A percentile compares a stretch with the other conserved stretches of the same genome.
Conservation (phyloP, 768 basidiomycete species). For the Rhodotorula kratochvilovae region DNA sequence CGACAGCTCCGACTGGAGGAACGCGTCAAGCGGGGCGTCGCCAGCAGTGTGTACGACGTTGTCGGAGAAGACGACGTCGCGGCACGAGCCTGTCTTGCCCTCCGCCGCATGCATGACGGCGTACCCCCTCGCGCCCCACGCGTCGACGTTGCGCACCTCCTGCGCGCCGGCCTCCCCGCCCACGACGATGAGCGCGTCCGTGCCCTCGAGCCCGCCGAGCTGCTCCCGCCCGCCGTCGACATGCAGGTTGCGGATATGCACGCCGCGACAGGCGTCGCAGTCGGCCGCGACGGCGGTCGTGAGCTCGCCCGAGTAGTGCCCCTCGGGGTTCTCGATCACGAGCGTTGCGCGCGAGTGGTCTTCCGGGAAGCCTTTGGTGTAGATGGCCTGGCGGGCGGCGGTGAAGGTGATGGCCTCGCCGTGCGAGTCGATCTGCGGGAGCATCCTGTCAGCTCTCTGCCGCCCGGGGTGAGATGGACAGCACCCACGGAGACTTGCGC, state of each 20-base stretch:
- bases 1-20: slow-evolving; percentile 31
- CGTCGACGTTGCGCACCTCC: slow-evolving; percentile 22
- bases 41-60: slow-evolving; percentile 34
- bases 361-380: slow-evolving; percentile 24
- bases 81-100: slow-evolving; percentile 14
- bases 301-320: slow-evolving; percentile 19
- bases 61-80: slow-evolving; percentile 20
- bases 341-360: slow-evolving; percentile 32
- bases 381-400: slow-evolving; percentile 26
- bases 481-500: slow-evolving; percentile 15
- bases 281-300: slow-evolving; percentile 33
- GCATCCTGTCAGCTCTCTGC: not conserved
- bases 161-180: slow-evolving; percentile 32
- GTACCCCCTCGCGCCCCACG: slow-evolving; percentile 29
- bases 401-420: slow-evolving; percentile 32
- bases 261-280: slow-evolving; percentile 16
- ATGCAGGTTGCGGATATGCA: slow-evolving; percentile 13
- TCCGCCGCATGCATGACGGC: slow-evolving; percentile 28
- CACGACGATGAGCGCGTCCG: slow-evolving; percentile 29
- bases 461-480: not conserved
- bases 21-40: slow-evolving; percentile 34
- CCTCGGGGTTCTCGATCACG: slow-evolving; percentile 16
- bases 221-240: slow-evolving; percentile 32
- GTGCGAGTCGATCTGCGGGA: slow-evolving; percentile 18
- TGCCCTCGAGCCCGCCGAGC: slow-evolving; percentile 24